Evolutionary conservation across 164 flowering plant genomes (phyloP), one percentile per base, ranked within the genome.

Genomic region (Litsea cubeba): DNA sequence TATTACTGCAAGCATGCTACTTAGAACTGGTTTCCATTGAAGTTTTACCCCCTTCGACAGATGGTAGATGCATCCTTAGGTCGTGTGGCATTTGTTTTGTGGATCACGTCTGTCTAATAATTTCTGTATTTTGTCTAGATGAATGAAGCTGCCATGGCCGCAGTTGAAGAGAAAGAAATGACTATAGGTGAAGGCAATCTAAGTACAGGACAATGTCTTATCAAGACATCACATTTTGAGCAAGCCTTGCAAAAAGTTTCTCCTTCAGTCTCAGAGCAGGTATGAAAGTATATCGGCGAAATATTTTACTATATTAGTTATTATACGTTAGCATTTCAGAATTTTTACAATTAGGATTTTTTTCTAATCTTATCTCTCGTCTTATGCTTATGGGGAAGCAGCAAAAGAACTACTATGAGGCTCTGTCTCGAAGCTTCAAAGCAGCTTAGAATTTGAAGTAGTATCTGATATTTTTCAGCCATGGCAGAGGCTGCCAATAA

Each of bases 201-300:
- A 11, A 80, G 66, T 50, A 75, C 17, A 20, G 65, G 74, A 28
- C 71, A 80, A 64, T 77, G 74, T 72, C 86, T 87, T 26, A 90
- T 95, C 72, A 89, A 85, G 65, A 67, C 73, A 49, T 50, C 23
- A 20, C 99, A 95, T 86, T 89, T 95, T 71, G 89, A 84, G 80
- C 74, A 10, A 49, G 94, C 96, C 22, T 63, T 89, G 77, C 23
- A 57, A 73, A 88, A 84, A 75, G 75, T 91, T 15, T 58, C 82
- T 50, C 94, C 94, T 46, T 94, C 98, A 50, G 96, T 94, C 58
- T 84, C 95, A 8, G 79, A 80, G 0, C 68, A 85, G 92, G 98
- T 93, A 81, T 65, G 75, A 1, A 23, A 23, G 49, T 24, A n/a
- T 32, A 40, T 40, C 2, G 10, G 46, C 2, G 11, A 40, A 40